A percentile compares a stretch with the other conserved stretches of the same genome.
Evolutionary conservation across 2,329 filamentous ascomycete species (phyloP).

Genomic region (Pseudogymnoascus sp.): DNA sequence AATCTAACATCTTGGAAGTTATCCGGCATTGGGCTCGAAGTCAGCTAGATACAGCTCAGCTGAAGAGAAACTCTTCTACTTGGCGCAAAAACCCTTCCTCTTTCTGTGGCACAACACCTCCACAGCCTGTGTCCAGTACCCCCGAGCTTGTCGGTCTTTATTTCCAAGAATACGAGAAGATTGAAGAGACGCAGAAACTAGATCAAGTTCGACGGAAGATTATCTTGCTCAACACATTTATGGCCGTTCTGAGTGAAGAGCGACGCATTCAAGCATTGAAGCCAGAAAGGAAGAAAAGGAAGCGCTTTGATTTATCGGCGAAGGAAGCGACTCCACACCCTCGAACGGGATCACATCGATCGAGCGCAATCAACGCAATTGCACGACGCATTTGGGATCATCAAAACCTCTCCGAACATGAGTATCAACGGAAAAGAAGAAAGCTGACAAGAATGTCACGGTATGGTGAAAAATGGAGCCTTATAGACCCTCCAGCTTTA

Average conservation of each 20-base stretch:
- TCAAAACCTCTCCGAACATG: not conserved
- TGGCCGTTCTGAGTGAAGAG: not conserved
- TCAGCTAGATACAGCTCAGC: too few relatives aligned
- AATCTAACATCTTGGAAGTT: too few relatives aligned
- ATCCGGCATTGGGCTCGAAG: too few relatives aligned
- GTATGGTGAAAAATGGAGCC: not conserved
- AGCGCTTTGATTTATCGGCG: not conserved
- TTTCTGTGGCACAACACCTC: not conserved
- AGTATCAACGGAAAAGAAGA: not conserved
- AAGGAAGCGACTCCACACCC: not conserved
- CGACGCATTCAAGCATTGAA: not conserved
- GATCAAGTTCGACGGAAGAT: not conserved
- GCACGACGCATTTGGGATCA: not conserved
- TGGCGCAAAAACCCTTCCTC: not conserved
- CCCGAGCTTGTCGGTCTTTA: not conserved
- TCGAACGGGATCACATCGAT: not conserved
- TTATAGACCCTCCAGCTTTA: not conserved
- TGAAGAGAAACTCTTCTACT: too few relatives aligned
- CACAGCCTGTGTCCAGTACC: not conserved
- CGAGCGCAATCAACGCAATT: not conserved
- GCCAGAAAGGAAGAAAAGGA: not conserved
- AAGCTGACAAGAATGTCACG: not conserved
- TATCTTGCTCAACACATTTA: not conserved
- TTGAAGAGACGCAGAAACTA: not conserved
- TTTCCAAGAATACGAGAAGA: not conserved